Evolutionary conservation across 345 rosid species (phyloP), one percentile per base, ranked within the genome.

Genomic region (Salix caprea): DNA sequence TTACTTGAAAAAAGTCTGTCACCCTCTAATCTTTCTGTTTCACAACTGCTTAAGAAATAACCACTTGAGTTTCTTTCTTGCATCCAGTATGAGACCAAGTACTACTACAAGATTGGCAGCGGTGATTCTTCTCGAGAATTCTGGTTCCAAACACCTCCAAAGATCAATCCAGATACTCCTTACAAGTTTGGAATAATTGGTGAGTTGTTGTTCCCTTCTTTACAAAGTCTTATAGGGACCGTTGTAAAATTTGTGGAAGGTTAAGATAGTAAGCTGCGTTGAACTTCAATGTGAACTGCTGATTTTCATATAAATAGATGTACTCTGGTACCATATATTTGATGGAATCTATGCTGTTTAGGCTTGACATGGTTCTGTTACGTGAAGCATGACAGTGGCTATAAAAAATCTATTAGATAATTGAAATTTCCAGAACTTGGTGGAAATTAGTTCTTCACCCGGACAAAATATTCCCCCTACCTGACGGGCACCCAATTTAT

Each of bases 151-250:
- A 92, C 98, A 60, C 95, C 99, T 78, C 97, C 99, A 75, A 64
- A 65, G 67, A 65, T 92, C 77, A 81, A 84, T 82, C 97, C 95
- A 54, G 97, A 92, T 89, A 87, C 88, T 79, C 69, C 96, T 61
- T 93, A 91, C 87, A 91, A 87, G 82, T 96, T 96, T 82, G 99
- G 97, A 77, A 91, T 96, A 71, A 96, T 96, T 74, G 98, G 99
- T 96, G 79, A 85, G 92, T 77, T 64, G 92, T 77, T 64, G 54
- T 72, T 81, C 76, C 72, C 8, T 28, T 67, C 42, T 40, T 13
- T 8, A 19, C 39, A 24, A 32, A 36, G 54, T n/a, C 67, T 54
- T 50, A 15, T 16, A 19, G 68, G 48, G 13, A 32, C 37, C 23
- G 46, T 42, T 61, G 19, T 11, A 15, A 68, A 40, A 26, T 44